Conservation (phyloP, 2,329 filamentous ascomycete genomes). For the Podosphaera aphanis region DNA sequence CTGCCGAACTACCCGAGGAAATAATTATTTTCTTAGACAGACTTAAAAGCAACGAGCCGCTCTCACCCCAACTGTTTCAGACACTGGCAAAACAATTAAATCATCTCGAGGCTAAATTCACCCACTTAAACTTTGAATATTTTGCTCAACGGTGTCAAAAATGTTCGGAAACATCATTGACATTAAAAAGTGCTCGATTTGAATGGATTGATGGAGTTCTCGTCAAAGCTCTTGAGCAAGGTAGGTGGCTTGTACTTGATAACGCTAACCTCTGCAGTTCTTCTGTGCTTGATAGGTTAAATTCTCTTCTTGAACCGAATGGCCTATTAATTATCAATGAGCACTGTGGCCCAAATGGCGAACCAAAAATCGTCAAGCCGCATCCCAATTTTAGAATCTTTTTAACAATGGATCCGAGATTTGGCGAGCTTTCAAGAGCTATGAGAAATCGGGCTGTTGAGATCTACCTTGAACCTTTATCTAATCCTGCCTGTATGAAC, state of each 20-base stretch:
- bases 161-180: conserved; percentile 28
- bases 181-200: conserved; percentile 55
- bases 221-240: conserved; percentile 63
- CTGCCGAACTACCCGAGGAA: conserved; percentile 22
- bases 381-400: conserved; percentile 82
- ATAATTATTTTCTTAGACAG: conserved; percentile 28
- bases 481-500: neutral
- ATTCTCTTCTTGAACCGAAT: conserved; percentile 79
- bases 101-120: conserved; percentile 17
- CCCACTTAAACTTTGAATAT: conserved; percentile 17
- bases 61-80: conserved; percentile 9
- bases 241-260: conserved; percentile 83
- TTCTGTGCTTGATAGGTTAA: conserved; percentile 80
- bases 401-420: conserved; percentile 72
- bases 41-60: conserved; percentile 17
- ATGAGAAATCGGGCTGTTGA: conserved; percentile 94
- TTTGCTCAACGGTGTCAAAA: conserved; percentile 11
- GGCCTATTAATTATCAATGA: conserved; percentile 82
- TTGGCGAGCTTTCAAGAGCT: conserved; percentile 81
- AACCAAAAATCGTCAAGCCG: conserved; percentile 55
- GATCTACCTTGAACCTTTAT: conserved; percentile 41
- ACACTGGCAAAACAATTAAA: conserved; percentile 16
- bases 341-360: conserved; percentile 61
- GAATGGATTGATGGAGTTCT: conserved; percentile 92
- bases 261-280: conserved; percentile 94